Conservation (phyloP, 345 rosid genomes). For the Crucihimalaya himalaica region DNA sequence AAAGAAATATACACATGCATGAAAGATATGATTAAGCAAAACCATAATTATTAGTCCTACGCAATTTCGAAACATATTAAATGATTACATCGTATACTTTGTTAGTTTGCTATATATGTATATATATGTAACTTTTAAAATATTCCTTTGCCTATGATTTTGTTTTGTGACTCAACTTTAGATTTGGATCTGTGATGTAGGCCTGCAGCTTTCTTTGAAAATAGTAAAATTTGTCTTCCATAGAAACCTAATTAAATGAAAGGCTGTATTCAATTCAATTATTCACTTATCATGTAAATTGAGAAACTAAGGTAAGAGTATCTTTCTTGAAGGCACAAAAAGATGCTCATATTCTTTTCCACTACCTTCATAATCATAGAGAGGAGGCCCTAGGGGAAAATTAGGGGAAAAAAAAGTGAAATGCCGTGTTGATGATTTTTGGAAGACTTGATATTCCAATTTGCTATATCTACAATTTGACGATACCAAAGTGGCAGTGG, state of each 20-base stretch:
- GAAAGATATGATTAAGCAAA: slow-evolving; percentile 34
- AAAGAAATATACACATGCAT: slow-evolving; percentile 34
- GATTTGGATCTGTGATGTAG: slow-evolving; percentile 7
- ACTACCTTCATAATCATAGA: not conserved
- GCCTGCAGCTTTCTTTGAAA: not conserved
- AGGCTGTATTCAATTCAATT: not conserved
- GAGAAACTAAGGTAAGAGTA: not conserved
- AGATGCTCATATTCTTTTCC: not conserved
- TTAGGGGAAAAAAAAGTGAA: not conserved
- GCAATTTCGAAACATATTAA: slow-evolving; percentile 11
- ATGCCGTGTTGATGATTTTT: not conserved
- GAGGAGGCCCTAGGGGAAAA: not conserved
- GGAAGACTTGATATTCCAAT: not conserved
- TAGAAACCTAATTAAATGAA: not conserved
- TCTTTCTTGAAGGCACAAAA: not conserved
- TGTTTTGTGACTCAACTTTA: not conserved
- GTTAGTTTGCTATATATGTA: no score
- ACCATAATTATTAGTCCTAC: slow-evolving; percentile 27
- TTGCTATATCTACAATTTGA: not conserved
- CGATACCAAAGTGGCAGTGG: not conserved
- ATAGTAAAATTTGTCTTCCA: not conserved
- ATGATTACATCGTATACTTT: slow-evolving; percentile 17
- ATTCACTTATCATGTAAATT: not conserved
- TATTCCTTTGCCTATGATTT: not conserved
- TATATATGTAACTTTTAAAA: not conserved